Percentiles rank a stretch among this genome's conserved stretches.
These are phyloP conservation scores for Coemansia reversa DNA, from an alignment of 192 early-diverging fungal species.

Conservation along the genomic window DNA sequence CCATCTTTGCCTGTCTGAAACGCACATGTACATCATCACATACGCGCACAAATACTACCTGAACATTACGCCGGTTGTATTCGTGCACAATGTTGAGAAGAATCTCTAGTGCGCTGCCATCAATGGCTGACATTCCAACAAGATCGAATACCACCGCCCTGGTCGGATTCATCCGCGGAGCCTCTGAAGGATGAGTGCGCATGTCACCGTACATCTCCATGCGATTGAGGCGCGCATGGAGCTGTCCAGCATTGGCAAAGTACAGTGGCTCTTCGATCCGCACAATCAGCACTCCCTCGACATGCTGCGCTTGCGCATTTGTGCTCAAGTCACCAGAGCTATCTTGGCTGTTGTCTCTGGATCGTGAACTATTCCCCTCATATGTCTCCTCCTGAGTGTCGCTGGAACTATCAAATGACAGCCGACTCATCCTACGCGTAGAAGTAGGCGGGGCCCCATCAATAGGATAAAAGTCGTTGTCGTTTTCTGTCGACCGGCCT, in stretches of 20 bases:
- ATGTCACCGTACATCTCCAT: conserved; percentile 93
- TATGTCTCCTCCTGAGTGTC: conserved; percentile 20
- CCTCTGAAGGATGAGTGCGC: conserved; percentile 91
- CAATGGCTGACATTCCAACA: conserved; percentile 80
- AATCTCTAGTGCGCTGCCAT: conserved; percentile 90
- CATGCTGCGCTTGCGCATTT: conserved; percentile 62
- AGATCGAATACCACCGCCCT: conserved; percentile 90
- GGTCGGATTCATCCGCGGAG: conserved; percentile 73
- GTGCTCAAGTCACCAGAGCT: conserved; percentile 1
- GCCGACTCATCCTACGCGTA: conserved; percentile 1
- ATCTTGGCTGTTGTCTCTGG: neutral
- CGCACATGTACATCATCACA: conserved; percentile 63
- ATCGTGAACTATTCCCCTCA: neutral
- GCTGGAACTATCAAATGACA: conserved; percentile 21
- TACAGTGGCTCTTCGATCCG: conserved; percentile 91
- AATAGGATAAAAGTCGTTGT: conserved; percentile 69
- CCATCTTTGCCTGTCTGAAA: conserved; percentile 76
- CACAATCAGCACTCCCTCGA: conserved; percentile 85
- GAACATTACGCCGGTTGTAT: conserved; percentile 75
- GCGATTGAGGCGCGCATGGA: conserved; percentile 91
- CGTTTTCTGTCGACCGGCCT: conserved; percentile 58
- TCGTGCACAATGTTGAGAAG: conserved; percentile 87
- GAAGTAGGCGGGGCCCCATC: conserved; percentile 3
- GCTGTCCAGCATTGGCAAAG: conserved; percentile 96
- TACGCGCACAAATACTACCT: conserved; percentile 91